phyloP scores from a whole-genome alignment of 805 yeast species.

The Metschnikowia cubensis region DNA sequence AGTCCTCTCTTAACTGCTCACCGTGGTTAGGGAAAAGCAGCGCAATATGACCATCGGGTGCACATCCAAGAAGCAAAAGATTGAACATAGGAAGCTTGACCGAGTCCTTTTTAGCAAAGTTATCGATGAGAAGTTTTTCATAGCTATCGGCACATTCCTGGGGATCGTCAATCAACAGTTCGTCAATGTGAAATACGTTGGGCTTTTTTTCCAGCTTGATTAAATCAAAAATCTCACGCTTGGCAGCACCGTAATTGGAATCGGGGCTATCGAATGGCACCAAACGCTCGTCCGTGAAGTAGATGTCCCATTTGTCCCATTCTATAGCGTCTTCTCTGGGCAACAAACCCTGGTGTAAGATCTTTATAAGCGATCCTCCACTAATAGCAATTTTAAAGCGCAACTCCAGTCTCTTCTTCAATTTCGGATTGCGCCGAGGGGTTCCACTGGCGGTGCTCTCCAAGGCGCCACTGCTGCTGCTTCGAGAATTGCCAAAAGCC shows the following conservation, averaged over 20 bases:
- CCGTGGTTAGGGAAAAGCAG: slow-evolving; percentile 90
- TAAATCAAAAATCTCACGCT: slow-evolving; percentile 72
- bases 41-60: slow-evolving; percentile 98
- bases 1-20: slow-evolving; percentile 78
- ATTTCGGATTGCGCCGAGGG: slow-evolving; percentile 23
- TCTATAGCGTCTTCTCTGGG: slow-evolving; percentile 65
- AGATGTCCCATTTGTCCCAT: slow-evolving; percentile 94
- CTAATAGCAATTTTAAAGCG: slow-evolving; percentile 87
- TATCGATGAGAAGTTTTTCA: slow-evolving; percentile 79
- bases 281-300: slow-evolving; percentile 93
- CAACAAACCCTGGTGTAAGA: slow-evolving; percentile 80
- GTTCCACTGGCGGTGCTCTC: slow-evolving; percentile 4
- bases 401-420: slow-evolving; percentile 54
- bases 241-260: slow-evolving; percentile 87
- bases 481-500: slow-evolving; percentile 12
- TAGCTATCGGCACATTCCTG: slow-evolving; percentile 93
- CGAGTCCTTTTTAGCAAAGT: slow-evolving; percentile 93
- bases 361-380: slow-evolving; percentile 89
- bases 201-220: slow-evolving; percentile 58
- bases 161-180: slow-evolving; percentile 65
- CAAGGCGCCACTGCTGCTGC: slow-evolving; percentile 13
- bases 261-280: slow-evolving; percentile 82
- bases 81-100: slow-evolving; percentile 96
- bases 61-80: slow-evolving; percentile 87
- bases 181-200: slow-evolving; percentile 79